Base-by-base conservation (phyloP, 2,329 filamentous ascomycete genomes). In the Trichophyton mentagrophytes region DNA sequence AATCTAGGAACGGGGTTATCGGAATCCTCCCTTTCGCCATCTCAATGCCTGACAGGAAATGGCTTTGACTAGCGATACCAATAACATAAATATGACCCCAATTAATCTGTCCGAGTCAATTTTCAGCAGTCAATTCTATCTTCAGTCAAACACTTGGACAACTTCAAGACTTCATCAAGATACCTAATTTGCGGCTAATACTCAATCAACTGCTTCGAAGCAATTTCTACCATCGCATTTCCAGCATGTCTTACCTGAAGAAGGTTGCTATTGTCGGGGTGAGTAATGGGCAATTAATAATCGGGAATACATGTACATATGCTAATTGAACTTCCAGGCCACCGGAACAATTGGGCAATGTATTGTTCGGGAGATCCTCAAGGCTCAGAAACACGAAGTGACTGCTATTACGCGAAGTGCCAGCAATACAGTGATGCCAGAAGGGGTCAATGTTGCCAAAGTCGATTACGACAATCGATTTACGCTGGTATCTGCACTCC, bases 401-500 rank as follows among this genome's bases (percentile, higher is more conserved):
- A 83, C 80, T 0, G 80, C 78, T 17, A 69, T 82, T 25, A 77
- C 78, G 9, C 79, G 80, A 30, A 66, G 67, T 25, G 73, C 69
- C 56, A 79, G 78, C 67, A 63, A 64, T 0, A 73, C 68, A 63
- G 70, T 65, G 15, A 66, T 82, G 2, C 80, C 81, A 2, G 63
- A 72, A 1, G 78, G 78, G 13, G 73, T 81, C 33, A 70, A 70
- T 1, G 66, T 74, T 22, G 73, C 70, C 44, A 59, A 65, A 1
- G 73, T 84, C 17, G 74, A 82, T 71, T 84, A 84, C 68, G 66
- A 75, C 13, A 70, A 79, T 17, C 71, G 76, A 3, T 63, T 67
- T 4, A 73, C 77, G 0, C 66, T 85, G 7, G 73, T 80, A 0
- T 67, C 69, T 0, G 82, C 80, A 1, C 76, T 85, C 1, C 67